Evolutionary conservation across 2,329 filamentous ascomycete species (phyloP).

Genomic region (Nigrospora oryzae): DNA sequence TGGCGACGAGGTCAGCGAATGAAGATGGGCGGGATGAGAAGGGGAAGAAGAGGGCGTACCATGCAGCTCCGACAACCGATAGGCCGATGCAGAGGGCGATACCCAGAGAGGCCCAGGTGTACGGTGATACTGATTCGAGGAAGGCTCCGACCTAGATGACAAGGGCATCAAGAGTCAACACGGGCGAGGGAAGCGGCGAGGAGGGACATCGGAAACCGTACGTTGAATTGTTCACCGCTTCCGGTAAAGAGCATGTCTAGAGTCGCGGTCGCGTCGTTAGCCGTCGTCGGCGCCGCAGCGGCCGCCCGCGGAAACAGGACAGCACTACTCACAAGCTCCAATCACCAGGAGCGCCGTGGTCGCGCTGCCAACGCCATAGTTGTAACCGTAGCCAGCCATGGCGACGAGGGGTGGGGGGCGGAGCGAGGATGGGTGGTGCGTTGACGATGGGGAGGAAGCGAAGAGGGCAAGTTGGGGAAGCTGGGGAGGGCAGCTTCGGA

Average conservation of each 20-base stretch:
- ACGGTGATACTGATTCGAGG: constrained; percentile 87
- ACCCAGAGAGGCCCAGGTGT: constrained; percentile 84
- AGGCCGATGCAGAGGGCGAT: constrained; percentile 92
- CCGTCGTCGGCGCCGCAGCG: not conserved
- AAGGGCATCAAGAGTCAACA: constrained; percentile 1
- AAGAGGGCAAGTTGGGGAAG: not conserved
- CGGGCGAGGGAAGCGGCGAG: no score
- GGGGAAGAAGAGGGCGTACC: constrained; percentile 48
- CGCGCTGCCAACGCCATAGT: constrained; percentile 6
- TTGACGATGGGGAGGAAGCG: not conserved
- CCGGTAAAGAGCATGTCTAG: constrained; percentile 98
- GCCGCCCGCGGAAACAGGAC: not conserved
- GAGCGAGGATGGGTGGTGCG: not conserved
- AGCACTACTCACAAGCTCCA: constrained; percentile 5
- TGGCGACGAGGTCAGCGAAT: not conserved
- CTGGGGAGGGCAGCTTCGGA: not conserved
- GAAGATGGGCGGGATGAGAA: not conserved
- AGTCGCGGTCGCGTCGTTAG: not conserved
- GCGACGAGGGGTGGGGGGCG: not conserved
- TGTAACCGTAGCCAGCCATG: constrained; percentile 1
- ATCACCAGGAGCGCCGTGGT: constrained; percentile 6
- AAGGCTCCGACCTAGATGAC: constrained; percentile 72
- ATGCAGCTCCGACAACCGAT: constrained; percentile 94
- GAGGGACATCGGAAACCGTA: constrained; percentile 32
- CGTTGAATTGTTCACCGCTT: constrained; percentile 92